Base-by-base conservation (phyloP, 805 yeast genomes). In the Tetrapisispora taiwanensis region DNA sequence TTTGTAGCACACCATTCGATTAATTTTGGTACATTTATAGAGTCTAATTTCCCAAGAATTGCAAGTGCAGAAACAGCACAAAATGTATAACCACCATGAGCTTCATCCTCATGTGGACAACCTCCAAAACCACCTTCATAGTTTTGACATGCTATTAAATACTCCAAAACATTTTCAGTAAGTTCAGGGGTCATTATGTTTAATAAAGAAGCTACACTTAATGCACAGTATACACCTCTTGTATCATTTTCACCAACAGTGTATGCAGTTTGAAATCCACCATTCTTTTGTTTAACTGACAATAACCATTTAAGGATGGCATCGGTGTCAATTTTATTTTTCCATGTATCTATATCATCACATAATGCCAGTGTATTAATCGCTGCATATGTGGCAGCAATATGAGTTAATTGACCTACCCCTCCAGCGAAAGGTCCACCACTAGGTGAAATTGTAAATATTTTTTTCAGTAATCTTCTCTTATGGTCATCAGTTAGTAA, bases 71-170 rank as follows among this genome's bases (percentile, higher is more conserved):
- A 94, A 36, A 84, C 68, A 0, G 90, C 95, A 67, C 99, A 92
- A 61, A 77, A 92, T 0, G 97, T 78, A 60, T 92, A 94, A 0
- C 98, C 99, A 2, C 97, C 98, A 59, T 92, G 99, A 0, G 97
- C 97, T 62, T 92, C 99, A 47, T 77, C 82, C 5, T 73, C 70
- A 17, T 60, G 60, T 0, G 95, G 92, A 18, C 71, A 70, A 1
- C 95, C 95, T 1, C 89, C 87, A 65, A 90, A 84, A 0, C 98
- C 98, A 20, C 99, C 98, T 65, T 94, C 98, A 58, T 74, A 89
- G 0, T 90, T 84, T 62, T 92, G 98, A 53, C 96, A 87, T 12
- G 59, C 51, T 0, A 64, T 53, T 13, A 92, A 52, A 80, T 88
- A 90, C 13, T 73, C 74, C 2, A 69, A 67, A 0, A 78, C 72